A percentile compares a stretch with the other conserved stretches of the same genome.
Evolutionary conservation across 163 green algal species (phyloP).

Genomic region (Smithsoniella earleae): DNA sequence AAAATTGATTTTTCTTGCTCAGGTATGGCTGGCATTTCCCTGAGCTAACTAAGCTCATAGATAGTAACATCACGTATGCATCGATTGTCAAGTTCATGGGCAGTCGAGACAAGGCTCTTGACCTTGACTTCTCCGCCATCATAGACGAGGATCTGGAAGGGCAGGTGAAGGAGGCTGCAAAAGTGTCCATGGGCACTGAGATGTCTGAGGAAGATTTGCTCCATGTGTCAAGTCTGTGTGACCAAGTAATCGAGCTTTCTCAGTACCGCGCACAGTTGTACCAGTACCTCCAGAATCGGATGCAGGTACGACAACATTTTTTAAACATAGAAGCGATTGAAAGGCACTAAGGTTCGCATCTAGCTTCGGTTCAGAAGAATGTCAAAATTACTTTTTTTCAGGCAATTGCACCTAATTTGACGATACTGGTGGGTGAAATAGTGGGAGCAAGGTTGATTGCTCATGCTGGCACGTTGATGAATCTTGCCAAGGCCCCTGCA

Average conservation of each 20-base stretch:
- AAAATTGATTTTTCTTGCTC: too few relatives aligned
- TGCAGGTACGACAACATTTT: conserved; percentile 32
- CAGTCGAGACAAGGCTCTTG: conserved; percentile 65
- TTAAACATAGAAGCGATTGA: neutral
- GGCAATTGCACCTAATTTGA: conserved; percentile 97
- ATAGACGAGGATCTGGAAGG: conserved; percentile 89
- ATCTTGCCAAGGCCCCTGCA: conserved; percentile 92
- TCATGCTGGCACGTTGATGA: conserved; percentile 84
- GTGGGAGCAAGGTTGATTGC: conserved; percentile 94
- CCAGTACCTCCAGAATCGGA: conserved; percentile 86
- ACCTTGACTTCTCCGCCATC: conserved; percentile 73
- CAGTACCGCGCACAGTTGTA: conserved; percentile 95
- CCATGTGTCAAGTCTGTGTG: conserved; percentile 79
- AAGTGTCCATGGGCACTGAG: conserved; percentile 97
- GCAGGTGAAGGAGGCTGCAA: conserved; percentile 82
- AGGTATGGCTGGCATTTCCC: conserved; percentile 98
- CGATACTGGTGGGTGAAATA: conserved; percentile 93
- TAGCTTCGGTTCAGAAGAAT: too few relatives aligned
- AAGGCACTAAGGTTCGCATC: neutral
- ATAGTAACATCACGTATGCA: conserved; percentile 93
- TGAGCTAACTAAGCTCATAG: conserved; percentile 93
- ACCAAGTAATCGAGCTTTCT: conserved; percentile 88
- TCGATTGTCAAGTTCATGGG: conserved; percentile 83
- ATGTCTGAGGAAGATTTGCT: conserved; percentile 82
- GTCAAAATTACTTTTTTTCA: conserved; percentile 45